Evolutionary conservation across 176 grass and related monocot genomes (phyloP), one percentile per base, ranked within the genome.

Genomic region (Carex kokanica): DNA sequence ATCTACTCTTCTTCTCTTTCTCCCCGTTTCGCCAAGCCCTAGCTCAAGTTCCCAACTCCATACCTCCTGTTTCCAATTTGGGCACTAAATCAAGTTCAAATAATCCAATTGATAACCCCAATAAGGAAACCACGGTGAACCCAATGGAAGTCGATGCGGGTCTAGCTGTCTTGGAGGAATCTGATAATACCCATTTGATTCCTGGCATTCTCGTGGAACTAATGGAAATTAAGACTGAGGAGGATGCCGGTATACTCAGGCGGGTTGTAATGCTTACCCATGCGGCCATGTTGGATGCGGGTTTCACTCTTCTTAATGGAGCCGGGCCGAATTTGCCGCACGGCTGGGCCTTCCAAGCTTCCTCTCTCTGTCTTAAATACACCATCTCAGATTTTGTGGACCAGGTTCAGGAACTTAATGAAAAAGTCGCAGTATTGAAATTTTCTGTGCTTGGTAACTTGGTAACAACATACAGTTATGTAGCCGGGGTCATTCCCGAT

Each of bases 1-100:
- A 99, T 51, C 91, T 95, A 78, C 31, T 98, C 4, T 93, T 90
- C 85, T 90, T 90, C 80, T 86, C 93, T 32, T 53, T 95, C 16
- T 87, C 84, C 20, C 88, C 88, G 0, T 55, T 79, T 81, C 65
- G 79, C 7, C 78, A 67, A 29, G 75, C 62, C 32, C 43, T 70
- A 2, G 53, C 85, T 36, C 29, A 52, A 29, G 75, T 78, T 81
- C 86, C 86, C 81, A 85, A 15, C 27, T 41, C 40, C 62, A 32
- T 10, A 25, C 59, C 78, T 64, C 34, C 60, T 9, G 66, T 79
- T 36, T 29, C 51, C 49, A 67, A 24, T 24, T 25, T 24, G 21
- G 47, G 5, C 72, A 14, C n/a, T 51, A 51, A 5, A 31, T 54
- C 21, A 15, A 75, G 72, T 53, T 75, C 72, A 54, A 75, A 54